A percentile compares a stretch with the other conserved stretches of the same genome.
Conservation (phyloP, 1,284 basidiomycete genomes). For the Takashimella koratensis region DNA sequence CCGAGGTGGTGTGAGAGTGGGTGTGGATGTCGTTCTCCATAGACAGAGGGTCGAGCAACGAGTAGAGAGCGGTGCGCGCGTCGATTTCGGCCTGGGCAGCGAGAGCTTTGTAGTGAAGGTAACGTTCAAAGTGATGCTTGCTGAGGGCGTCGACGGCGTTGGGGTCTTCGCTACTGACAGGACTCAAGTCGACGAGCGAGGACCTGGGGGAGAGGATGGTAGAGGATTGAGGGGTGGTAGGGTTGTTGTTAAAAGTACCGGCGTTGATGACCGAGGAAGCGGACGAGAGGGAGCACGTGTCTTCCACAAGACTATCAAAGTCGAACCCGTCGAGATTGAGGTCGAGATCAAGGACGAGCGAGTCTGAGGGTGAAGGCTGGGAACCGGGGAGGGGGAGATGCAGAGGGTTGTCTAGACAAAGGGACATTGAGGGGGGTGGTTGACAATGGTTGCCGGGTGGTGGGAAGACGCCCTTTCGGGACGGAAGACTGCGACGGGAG, state of each 20-base stretch:
- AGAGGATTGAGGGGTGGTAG: conserved; percentile 23
- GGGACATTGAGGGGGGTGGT: not conserved
- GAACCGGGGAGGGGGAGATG: conserved; percentile 4
- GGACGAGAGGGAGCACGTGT: conserved; percentile 6
- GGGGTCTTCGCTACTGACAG: conserved; percentile 10
- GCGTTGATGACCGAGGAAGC: conserved; percentile 14
- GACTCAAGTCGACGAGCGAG: conserved; percentile 7
- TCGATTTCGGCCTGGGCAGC: conserved; percentile 39
- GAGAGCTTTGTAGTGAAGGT: conserved; percentile 43
- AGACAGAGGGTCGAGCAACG: conserved; percentile 22
- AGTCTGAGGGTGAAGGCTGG: conserved; percentile 12
- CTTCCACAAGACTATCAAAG: conserved; percentile 4
- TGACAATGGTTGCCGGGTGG: not conserved
- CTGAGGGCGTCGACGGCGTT: conserved; percentile 25
- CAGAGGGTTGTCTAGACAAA: conserved; percentile 1
- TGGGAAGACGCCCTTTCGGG: not conserved
- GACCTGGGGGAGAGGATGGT: conserved; percentile 19
- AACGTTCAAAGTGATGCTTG: conserved; percentile 42
- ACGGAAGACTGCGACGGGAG: not conserved
- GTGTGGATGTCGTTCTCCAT: conserved; percentile 14
- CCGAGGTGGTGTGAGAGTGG: not conserved
- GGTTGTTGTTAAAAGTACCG: conserved; percentile 8
- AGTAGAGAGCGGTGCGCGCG: conserved; percentile 11
- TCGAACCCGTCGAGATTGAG: conserved; percentile 28
- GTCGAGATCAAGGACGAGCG: conserved; percentile 12